These are phyloP conservation scores for Nadsonia starkeyi-henricii DNA, from an alignment of 1,139 yeast species.

Conservation along the genomic window DNA sequence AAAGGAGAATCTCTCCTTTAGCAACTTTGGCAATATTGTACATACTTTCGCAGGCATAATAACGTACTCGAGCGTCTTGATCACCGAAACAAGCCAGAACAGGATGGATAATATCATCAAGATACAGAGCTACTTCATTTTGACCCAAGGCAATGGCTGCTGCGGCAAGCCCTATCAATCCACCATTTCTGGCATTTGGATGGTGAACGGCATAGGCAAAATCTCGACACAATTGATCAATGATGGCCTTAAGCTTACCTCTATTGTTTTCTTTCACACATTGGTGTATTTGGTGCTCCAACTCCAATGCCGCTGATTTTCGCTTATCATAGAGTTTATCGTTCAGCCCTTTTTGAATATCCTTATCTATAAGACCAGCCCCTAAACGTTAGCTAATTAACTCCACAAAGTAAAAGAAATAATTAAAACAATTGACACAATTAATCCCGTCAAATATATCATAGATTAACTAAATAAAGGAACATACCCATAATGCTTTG, in stretches of 20 bases:
- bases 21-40: slow-evolving; percentile 96
- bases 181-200: slow-evolving; percentile 65
- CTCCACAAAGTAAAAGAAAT: no score
- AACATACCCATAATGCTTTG: no score
- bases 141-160: slow-evolving; percentile 67
- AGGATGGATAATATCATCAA: slow-evolving; percentile 82
- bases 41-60: slow-evolving; percentile 92
- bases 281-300: slow-evolving; percentile 67
- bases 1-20: slow-evolving; percentile 80
- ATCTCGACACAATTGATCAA: slow-evolving; percentile 53
- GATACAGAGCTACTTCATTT: slow-evolving; percentile 52
- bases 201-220: slow-evolving; percentile 67
- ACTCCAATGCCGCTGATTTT: slow-evolving; percentile 83
- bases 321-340: slow-evolving; percentile 91
- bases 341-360: slow-evolving; percentile 68
- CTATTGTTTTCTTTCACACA: slow-evolving; percentile 55
- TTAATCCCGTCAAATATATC: no score
- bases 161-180: slow-evolving; percentile 64
- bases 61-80: slow-evolving; percentile 90
- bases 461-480: no score
- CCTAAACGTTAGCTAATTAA: no score
- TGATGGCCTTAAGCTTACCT: slow-evolving; percentile 52
- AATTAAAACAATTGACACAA: no score
- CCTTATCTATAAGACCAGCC: slow-evolving; percentile 35
- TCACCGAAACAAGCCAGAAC: slow-evolving; percentile 93